Conservation (phyloP, 371 early-diverging fungal genomes). For the Smittium culicis region DNA sequence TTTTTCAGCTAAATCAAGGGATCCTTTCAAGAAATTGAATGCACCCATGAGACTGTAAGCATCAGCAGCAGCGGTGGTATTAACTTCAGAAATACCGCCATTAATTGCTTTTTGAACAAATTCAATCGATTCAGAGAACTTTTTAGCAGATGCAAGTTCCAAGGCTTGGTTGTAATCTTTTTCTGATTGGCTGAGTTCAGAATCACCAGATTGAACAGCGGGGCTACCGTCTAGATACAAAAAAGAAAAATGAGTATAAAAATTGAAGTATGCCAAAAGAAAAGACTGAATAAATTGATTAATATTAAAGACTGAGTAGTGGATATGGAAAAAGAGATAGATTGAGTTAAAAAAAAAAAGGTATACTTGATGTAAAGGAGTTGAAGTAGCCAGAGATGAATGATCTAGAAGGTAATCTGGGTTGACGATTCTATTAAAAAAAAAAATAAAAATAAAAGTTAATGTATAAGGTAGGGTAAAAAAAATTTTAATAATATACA, state of each 20-base stretch:
- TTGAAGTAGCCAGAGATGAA: constrained; percentile 84
- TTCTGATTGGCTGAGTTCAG: constrained; percentile 23
- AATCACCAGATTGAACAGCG: constrained; percentile 28
- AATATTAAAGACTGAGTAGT: too few relatives aligned
- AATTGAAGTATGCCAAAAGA: background rate
- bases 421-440: constrained; percentile 26
- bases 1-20: constrained; percentile 51
- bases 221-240: constrained; percentile 22
- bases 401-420: constrained; percentile 68
- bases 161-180: constrained; percentile 35
- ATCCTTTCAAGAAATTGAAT: constrained; percentile 74
- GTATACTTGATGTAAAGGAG: constrained; percentile 49
- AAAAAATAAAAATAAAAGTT: too few relatives aligned
- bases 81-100: constrained; percentile 18
- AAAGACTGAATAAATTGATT: too few relatives aligned
- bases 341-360: too few relatives aligned
- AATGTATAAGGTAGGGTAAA: too few relatives aligned
- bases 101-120: constrained; percentile 52
- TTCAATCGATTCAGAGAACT: constrained; percentile 55
- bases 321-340: too few relatives aligned
- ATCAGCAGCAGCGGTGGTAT: constrained; percentile 36
- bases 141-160: constrained; percentile 35
- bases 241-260: background rate
- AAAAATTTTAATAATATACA: too few relatives aligned
- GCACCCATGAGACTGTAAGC: constrained; percentile 77